These are phyloP conservation scores for Saccharomycopsis vini DNA, from an alignment of 805 yeast genomes.

Conservation along the genomic window DNA sequence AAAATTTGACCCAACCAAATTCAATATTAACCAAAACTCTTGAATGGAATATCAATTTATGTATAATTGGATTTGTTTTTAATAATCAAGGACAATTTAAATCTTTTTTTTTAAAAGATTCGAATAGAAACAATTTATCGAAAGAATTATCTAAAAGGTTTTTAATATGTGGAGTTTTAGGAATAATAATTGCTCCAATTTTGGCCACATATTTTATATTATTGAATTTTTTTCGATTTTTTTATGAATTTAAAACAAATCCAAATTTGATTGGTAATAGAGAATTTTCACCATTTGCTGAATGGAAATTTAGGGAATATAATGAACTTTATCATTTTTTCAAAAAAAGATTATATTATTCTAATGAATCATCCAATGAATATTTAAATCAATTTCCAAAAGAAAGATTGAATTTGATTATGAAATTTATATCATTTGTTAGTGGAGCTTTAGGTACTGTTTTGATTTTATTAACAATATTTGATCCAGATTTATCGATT, in stretches of 20 bases:
- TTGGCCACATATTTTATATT: slow-evolving; percentile 74
- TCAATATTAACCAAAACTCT: slow-evolving; percentile 66
- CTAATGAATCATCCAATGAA: slow-evolving; percentile 69
- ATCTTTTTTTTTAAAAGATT: slow-evolving; percentile 58
- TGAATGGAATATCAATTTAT: slow-evolving; percentile 89
- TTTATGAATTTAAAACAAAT: slow-evolving; percentile 83
- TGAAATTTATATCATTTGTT: slow-evolving; percentile 60
- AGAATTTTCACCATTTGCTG: slow-evolving; percentile 89
- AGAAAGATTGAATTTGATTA: slow-evolving; percentile 47
- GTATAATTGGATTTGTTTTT: slow-evolving; percentile 80
- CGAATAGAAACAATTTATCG: slow-evolving; percentile 56
- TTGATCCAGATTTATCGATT: slow-evolving; percentile 86
- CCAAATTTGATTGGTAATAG: slow-evolving; percentile 78
- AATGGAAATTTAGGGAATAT: slow-evolving; percentile 90
- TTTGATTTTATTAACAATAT: slow-evolving; percentile 61
- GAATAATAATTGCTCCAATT: slow-evolving; percentile 76
- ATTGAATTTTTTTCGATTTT: slow-evolving; percentile 80
- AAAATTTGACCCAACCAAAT: slow-evolving; percentile 25
- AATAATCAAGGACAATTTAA: slow-evolving; percentile 77
- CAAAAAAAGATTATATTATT: slow-evolving; percentile 64
- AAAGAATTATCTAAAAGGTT: slow-evolving; percentile 71
- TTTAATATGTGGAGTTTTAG: slow-evolving; percentile 78
- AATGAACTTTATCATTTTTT: slow-evolving; percentile 90
- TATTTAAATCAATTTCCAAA: slow-evolving; percentile 91
- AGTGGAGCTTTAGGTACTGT: slow-evolving; percentile 88